Evolutionary conservation across 2,329 filamentous ascomycete species (phyloP).

Genomic region (Clonostachys byssicola): DNA sequence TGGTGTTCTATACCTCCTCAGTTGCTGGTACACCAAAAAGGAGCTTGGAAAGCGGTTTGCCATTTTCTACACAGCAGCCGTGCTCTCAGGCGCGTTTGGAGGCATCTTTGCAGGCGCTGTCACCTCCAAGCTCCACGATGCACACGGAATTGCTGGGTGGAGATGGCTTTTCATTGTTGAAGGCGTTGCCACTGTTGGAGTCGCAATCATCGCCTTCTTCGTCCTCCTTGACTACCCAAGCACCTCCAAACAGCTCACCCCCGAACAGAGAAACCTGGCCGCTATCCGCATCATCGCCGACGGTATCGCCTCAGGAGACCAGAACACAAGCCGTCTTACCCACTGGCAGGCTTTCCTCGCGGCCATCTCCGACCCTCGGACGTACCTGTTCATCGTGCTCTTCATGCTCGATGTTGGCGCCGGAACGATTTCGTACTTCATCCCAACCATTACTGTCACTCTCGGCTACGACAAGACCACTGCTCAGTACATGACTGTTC

Average conservation of each 20-base stretch:
- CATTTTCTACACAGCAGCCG: constrained; percentile 50
- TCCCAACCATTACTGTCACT: constrained; percentile 15
- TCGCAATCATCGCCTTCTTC: constrained; percentile 52
- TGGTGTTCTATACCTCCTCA: constrained; percentile 45
- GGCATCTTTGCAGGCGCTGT: constrained; percentile 59
- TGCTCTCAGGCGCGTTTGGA: constrained; percentile 60
- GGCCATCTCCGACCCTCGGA: constrained; percentile 34
- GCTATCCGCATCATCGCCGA: constrained; percentile 54
- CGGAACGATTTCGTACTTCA: constrained; percentile 34
- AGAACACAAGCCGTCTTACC: constrained; percentile 12
- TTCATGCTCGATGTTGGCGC: constrained; percentile 31
- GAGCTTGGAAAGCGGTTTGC: constrained; percentile 52
- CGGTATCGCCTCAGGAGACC: constrained; percentile 24
- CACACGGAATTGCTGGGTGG: constrained; percentile 50
- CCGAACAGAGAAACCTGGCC: constrained; percentile 57
- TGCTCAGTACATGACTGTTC: constrained; percentile 18
- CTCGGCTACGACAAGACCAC: constrained; percentile 15
- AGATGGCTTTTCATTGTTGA: constrained; percentile 68
- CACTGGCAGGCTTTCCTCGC: constrained; percentile 9
- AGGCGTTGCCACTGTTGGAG: constrained; percentile 49
- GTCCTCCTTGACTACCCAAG: constrained; percentile 63
- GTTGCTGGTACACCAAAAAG: constrained; percentile 49
- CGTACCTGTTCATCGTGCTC: constrained; percentile 37
- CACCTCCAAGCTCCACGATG: constrained; percentile 50
- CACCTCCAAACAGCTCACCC: constrained; percentile 55